phyloP scores from a whole-genome alignment of 768 basidiomycete species.

The Mycena epipterygia region DNA sequence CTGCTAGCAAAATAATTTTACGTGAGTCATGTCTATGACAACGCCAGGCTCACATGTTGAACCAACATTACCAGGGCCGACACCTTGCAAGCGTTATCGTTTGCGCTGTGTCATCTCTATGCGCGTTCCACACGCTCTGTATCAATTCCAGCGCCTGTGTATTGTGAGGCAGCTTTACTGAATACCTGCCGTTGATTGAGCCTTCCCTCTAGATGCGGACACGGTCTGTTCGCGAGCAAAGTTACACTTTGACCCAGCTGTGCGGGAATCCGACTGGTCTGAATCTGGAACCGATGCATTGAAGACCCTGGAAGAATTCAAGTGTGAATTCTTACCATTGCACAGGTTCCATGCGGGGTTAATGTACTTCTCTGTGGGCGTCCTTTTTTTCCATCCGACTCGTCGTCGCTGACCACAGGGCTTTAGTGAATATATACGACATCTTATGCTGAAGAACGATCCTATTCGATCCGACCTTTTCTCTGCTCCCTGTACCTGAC shows the following conservation, averaged over 20 bases:
- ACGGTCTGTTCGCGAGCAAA: conserved; percentile 78
- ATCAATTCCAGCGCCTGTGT: conserved; percentile 88
- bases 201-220: conserved; percentile 70
- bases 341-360: conserved; percentile 49
- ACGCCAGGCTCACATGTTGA: neutral
- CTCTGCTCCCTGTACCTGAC: too few relatives aligned
- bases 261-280: conserved; percentile 56
- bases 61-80: conserved; percentile 61
- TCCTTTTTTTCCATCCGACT: neutral
- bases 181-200: neutral
- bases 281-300: conserved; percentile 51
- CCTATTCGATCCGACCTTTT: too few relatives aligned
- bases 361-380: conserved; percentile 56
- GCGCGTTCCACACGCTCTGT: conserved; percentile 87
- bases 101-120: conserved; percentile 84
- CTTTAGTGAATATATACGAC: neutral
- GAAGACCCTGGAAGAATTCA: conserved; percentile 61
- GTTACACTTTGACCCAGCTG: conserved; percentile 70
- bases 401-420: neutral
- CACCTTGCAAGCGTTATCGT: conserved; percentile 77
- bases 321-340: conserved; percentile 62
- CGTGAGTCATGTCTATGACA: conserved; percentile 50
- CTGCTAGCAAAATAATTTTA: conserved; percentile 69
- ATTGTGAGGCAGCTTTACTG: conserved; percentile 66
- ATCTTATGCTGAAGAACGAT: too few relatives aligned